A percentile compares a stretch with the other conserved stretches of the same genome.
Conservation (phyloP, 2,329 filamentous ascomycete genomes). For the Hortaea werneckii region DNA sequence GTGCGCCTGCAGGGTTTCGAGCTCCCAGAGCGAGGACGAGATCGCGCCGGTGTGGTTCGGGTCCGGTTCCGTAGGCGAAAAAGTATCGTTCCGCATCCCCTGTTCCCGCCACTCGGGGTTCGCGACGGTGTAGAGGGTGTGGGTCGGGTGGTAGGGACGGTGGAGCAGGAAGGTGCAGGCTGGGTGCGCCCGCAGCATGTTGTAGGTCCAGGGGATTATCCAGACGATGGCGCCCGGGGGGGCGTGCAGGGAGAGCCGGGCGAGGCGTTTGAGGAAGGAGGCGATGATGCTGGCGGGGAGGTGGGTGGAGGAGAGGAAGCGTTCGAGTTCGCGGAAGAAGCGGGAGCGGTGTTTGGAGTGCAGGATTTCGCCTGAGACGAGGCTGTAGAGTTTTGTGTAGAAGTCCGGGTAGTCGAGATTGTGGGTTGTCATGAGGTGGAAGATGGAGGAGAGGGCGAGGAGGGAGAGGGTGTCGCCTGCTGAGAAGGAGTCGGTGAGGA, state of each 20-base stretch:
- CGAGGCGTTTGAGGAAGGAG: slow-evolving; percentile 91
- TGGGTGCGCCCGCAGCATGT: slow-evolving; percentile 81
- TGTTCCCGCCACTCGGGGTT: slow-evolving; percentile 37
- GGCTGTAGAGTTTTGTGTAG: slow-evolving; percentile 85
- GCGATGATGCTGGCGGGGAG: slow-evolving; percentile 82
- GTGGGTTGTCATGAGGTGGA: slow-evolving; percentile 84
- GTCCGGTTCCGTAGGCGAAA: slow-evolving; percentile 63
- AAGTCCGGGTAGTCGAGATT: slow-evolving; percentile 83
- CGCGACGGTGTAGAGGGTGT: slow-evolving; percentile 17
- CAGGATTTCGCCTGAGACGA: slow-evolving; percentile 74
- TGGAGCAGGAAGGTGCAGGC: slow-evolving; percentile 95
- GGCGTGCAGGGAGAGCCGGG: slow-evolving; percentile 72
- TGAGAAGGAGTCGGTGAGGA: slow-evolving; percentile 89
- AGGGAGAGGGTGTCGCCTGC: slow-evolving; percentile 77
- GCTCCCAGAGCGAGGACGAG: slow-evolving; percentile 89
- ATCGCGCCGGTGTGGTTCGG: slow-evolving; percentile 80
- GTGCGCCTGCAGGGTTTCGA: slow-evolving; percentile 81
- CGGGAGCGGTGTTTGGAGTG: slow-evolving; percentile 90
- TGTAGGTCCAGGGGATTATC: slow-evolving; percentile 89
- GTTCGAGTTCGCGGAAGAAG: slow-evolving; percentile 86
- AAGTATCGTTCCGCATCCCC: slow-evolving; percentile 60
- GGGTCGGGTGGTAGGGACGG: slow-evolving; percentile 40
- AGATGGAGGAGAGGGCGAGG: slow-evolving; percentile 82
- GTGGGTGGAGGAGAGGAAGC: slow-evolving; percentile 84
- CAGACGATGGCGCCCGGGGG: slow-evolving; percentile 83